Evolutionary conservation across 306 rosid genomes (phyloP).

Genomic region (Cucurbita maxima): DNA sequence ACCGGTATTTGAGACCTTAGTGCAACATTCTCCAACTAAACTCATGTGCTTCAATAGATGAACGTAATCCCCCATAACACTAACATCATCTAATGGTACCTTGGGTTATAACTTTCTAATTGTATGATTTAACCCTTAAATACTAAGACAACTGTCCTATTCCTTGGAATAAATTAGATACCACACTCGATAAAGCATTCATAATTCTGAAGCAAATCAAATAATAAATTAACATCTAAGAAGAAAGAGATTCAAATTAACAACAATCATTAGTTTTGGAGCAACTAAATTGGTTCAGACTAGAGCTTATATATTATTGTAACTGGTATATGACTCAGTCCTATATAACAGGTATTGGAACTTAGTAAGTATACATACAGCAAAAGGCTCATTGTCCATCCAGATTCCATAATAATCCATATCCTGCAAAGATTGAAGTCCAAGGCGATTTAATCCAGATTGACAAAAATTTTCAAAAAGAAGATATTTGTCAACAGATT

Average conservation of each 20-base stretch:
- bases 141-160: not conserved
- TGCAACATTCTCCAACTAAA: not conserved
- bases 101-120: not conserved
- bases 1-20: not conserved
- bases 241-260: not conserved
- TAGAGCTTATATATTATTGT: not conserved
- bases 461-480: conserved; percentile 45
- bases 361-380: not conserved
- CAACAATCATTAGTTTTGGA: not conserved
- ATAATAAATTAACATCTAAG: not conserved
- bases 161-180: not conserved
- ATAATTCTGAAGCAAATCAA: not conserved
- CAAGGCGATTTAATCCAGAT: conserved; percentile 60
- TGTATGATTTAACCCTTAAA: not conserved
- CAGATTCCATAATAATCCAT: conserved; percentile 39
- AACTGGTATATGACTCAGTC: not conserved
- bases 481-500: conserved; percentile 18
- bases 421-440: conserved; percentile 32
- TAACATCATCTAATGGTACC: not conserved
- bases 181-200: not conserved
- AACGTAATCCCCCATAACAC: not conserved
- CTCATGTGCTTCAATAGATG: not conserved
- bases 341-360: not conserved
- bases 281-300: not conserved
- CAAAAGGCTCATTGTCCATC: conserved; percentile 54